Conservation (phyloP, 2,329 filamentous ascomycete genomes). For the Westerdykella aurantiaca region DNA sequence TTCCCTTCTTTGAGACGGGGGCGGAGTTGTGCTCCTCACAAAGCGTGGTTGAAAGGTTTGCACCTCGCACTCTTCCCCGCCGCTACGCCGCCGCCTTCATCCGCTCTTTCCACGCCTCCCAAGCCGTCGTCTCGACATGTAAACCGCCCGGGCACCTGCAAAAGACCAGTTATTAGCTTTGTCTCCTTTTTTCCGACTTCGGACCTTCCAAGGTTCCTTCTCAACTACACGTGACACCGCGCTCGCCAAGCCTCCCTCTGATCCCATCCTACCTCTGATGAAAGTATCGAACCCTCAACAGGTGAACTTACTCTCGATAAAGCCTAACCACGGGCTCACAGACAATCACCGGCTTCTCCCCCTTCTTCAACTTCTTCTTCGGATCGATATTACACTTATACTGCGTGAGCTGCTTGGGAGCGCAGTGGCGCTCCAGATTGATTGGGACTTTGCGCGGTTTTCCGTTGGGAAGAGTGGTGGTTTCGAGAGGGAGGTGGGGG, state of each 20-base stretch:
- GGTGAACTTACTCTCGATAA: conserved; percentile 50
- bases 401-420: conserved; percentile 56
- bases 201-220: neutral
- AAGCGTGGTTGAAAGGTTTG: too few species aligned
- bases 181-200: neutral
- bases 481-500: conserved; percentile 45
- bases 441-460: conserved; percentile 50
- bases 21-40: too few species aligned
- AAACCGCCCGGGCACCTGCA: conserved; percentile 49
- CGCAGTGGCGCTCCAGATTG: conserved; percentile 49
- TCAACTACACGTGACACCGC: neutral
- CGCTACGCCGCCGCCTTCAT: conserved; percentile 16
- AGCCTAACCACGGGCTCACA: conserved; percentile 55
- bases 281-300: too few species aligned
- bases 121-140: conserved; percentile 57
- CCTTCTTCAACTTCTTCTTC: conserved; percentile 18
- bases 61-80: neutral
- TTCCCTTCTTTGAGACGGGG: too few species aligned
- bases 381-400: conserved; percentile 55
- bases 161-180: neutral
- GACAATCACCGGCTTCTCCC: conserved; percentile 40
- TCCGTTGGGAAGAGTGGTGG: conserved; percentile 49
- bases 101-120: conserved; percentile 46
- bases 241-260: conserved; percentile 15
- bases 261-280: conserved; percentile 2